These are phyloP conservation scores for Aspergillus saccharolyticus DNA, from an alignment of 495 filamentous ascomycete genomes.

Conservation along the genomic window DNA sequence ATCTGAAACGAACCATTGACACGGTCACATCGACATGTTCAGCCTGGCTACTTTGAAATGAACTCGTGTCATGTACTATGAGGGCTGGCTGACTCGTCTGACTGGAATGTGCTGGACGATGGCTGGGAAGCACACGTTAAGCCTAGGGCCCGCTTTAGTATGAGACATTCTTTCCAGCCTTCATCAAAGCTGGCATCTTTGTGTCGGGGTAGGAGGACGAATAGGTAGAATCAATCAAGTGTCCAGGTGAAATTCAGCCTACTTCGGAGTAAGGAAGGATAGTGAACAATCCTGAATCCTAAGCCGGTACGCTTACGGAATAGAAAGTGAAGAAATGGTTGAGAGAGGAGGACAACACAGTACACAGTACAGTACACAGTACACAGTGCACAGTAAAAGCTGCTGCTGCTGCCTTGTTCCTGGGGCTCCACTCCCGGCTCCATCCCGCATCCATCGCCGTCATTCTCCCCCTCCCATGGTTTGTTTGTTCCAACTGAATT, in stretches of 20 bases:
- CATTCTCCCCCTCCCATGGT: neutral
- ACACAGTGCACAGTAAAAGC: too few species aligned
- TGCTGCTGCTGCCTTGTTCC: neutral
- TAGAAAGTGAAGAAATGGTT: too few species aligned
- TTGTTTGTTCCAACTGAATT: constrained; percentile 5
- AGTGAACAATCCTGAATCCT: too few species aligned
- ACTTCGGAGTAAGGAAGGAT: neutral
- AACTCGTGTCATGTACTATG: neutral
- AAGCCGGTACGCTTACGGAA: too few species aligned
- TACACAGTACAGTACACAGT: too few species aligned
- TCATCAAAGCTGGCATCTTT: neutral
- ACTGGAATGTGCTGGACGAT: neutral
- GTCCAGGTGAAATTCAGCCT: too few species aligned
- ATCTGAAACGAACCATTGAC: neutral
- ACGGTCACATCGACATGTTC: neutral
- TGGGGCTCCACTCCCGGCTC: neutral
- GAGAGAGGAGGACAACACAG: too few species aligned
- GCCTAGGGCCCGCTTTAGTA: neutral
- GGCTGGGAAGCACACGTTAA: neutral
- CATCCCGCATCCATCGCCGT: neutral
- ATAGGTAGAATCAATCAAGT: neutral
- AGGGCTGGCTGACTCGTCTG: neutral
- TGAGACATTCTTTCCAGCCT: neutral
- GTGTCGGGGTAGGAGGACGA: neutral
- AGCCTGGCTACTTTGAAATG: neutral